A percentile compares a stretch with the other conserved stretches of the same genome.
Conservation (phyloP, 2,329 filamentous ascomycete genomes). For the Chaetomium sp. region DNA sequence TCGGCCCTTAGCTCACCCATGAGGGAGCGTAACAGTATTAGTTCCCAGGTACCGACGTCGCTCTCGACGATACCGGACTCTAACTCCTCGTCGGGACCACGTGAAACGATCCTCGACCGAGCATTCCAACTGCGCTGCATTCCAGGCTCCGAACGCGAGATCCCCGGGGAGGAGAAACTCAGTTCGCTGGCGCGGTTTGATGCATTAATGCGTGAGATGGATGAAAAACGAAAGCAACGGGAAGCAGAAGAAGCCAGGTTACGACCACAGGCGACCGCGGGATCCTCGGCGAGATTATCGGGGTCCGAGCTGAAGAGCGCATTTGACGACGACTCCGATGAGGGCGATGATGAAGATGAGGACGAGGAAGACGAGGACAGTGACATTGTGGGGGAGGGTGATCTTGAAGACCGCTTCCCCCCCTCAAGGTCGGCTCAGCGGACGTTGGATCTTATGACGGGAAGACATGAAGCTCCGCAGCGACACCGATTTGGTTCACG, state of each 20-base stretch:
- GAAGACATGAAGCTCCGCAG: conserved; percentile 32
- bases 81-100: conserved; percentile 46
- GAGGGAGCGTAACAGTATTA: conserved; percentile 47
- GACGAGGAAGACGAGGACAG: conserved; percentile 34
- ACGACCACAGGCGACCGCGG: conserved; percentile 19
- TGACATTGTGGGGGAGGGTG: conserved; percentile 25
- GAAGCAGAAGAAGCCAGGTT: conserved; percentile 28
- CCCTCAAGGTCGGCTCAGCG: conserved; percentile 32
- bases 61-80: conserved; percentile 34
- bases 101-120: conserved; percentile 61
- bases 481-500: conserved; percentile 27
- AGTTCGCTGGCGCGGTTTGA: conserved; percentile 61
- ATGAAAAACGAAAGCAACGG: conserved; percentile 42
- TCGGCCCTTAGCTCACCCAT: conserved; percentile 53
- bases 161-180: conserved; percentile 55
- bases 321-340: conserved; percentile 43
- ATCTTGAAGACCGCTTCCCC: conserved; percentile 21
- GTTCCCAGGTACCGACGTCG: conserved; percentile 38
- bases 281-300: conserved; percentile 21
- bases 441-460: conserved; percentile 46
- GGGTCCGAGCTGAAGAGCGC: conserved; percentile 39
- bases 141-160: conserved; percentile 50
- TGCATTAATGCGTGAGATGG: conserved; percentile 56
- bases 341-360: conserved; percentile 34
- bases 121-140: conserved; percentile 59